These are phyloP conservation scores for Lophiostoma macrostomum DNA, from an alignment of 495 filamentous ascomycete species.

Conservation along the genomic window DNA sequence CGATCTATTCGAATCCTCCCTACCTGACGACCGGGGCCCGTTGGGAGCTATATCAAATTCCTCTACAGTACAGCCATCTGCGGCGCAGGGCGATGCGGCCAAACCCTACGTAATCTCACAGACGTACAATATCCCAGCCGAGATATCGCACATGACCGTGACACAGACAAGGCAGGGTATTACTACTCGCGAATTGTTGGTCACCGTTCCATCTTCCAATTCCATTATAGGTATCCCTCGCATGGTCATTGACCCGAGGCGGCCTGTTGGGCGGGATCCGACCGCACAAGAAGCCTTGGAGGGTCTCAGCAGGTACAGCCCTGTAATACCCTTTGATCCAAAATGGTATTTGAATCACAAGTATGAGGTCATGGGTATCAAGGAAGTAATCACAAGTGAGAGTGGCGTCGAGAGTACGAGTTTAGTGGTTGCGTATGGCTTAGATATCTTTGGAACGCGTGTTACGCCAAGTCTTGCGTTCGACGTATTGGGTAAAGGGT, in stretches of 20 bases:
- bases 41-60: conserved; percentile 66
- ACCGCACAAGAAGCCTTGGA: conserved; percentile 76
- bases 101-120: conserved; percentile 74
- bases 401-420: conserved; percentile 89
- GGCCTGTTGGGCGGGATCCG: conserved; percentile 81
- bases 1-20: conserved; percentile 83
- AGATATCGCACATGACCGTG: conserved; percentile 74
- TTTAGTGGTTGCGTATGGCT: conserved; percentile 82
- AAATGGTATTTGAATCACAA: conserved; percentile 78
- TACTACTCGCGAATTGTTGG: conserved; percentile 77
- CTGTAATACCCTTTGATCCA: conserved; percentile 79
- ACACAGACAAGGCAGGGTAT: conserved; percentile 93
- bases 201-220: conserved; percentile 65
- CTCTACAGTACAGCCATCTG: conserved; percentile 63
- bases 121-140: conserved; percentile 70
- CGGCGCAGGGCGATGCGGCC: conserved; percentile 43
- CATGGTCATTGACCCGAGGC: conserved; percentile 75
- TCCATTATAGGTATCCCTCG: conserved; percentile 78
- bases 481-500: conserved; percentile 88
- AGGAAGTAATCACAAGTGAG: conserved; percentile 66
- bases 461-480: conserved; percentile 82
- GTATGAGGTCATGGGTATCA: conserved; percentile 74
- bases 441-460: conserved; percentile 83
- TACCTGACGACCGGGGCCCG: conserved; percentile 80
- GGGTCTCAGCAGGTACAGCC: conserved; percentile 71